phyloP scores from a whole-genome alignment of 2,329 filamentous ascomycete genomes.

The Torrubiellomyces zombiae region DNA sequence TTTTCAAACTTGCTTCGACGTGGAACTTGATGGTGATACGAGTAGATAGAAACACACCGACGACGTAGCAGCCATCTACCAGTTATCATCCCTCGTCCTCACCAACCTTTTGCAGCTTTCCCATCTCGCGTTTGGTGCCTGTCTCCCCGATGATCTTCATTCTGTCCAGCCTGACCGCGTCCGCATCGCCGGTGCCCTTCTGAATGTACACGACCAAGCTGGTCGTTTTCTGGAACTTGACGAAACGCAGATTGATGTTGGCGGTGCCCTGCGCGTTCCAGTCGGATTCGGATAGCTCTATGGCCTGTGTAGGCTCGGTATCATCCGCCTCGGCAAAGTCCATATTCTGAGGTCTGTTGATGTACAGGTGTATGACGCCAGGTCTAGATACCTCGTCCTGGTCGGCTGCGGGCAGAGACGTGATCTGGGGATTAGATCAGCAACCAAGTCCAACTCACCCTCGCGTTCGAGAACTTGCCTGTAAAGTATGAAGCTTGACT shows the following conservation, averaged over 20 bases:
- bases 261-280: constrained; percentile 71
- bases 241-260: constrained; percentile 62
- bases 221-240: constrained; percentile 92
- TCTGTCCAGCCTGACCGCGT: constrained; percentile 72
- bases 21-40: too few relatives aligned
- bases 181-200: constrained; percentile 65
- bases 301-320: constrained; percentile 60
- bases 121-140: constrained; percentile 83
- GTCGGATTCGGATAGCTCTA: constrained; percentile 57
- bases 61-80: not conserved
- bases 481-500: constrained; percentile 73
- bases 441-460: constrained; percentile 1
- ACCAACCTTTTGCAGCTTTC: constrained; percentile 87
- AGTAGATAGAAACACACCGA: too few relatives aligned
- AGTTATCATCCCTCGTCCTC: constrained; percentile 40
- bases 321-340: constrained; percentile 93
- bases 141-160: constrained; percentile 71
- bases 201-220: constrained; percentile 79
- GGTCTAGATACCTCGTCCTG: constrained; percentile 69
- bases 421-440: constrained; percentile 45
- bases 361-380: constrained; percentile 68
- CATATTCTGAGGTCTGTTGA: constrained; percentile 76
- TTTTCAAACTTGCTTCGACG: too few relatives aligned
- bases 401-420: constrained; percentile 55
- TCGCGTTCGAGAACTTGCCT: constrained; percentile 26